A percentile compares a stretch with the other conserved stretches of the same genome.
These are phyloP conservation scores for Singerocomus rubriflavus DNA, from an alignment of 1,284 basidiomycete genomes.

Conservation along the genomic window DNA sequence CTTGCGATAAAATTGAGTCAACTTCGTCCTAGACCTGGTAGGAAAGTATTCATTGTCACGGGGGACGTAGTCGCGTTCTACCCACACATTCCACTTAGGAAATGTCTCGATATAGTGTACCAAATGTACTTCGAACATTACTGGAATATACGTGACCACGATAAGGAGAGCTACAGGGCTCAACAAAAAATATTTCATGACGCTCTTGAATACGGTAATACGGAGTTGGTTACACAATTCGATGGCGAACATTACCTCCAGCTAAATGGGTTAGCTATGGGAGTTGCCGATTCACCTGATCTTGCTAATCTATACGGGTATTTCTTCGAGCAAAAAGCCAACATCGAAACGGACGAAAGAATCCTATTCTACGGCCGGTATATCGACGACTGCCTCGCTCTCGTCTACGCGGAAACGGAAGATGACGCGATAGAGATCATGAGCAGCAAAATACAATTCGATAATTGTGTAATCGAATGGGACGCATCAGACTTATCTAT, in stretches of 20 bases:
- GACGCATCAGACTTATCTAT: too few relatives aligned
- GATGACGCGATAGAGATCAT: too few relatives aligned
- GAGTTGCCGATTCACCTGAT: background rate
- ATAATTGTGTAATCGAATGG: too few relatives aligned
- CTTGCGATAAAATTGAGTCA: conserved; percentile 9
- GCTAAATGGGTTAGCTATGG: background rate
- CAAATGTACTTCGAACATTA: too few relatives aligned
- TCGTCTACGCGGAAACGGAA: background rate
- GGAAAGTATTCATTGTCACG: background rate
- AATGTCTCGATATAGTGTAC: background rate
- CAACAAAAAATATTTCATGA: background rate
- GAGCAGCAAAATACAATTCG: too few relatives aligned
- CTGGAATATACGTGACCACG: too few relatives aligned
- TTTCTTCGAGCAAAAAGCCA: background rate
- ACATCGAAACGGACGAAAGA: fast-evolving
- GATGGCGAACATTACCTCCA: too few relatives aligned
- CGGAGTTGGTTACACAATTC: background rate
- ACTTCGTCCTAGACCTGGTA: fast-evolving
- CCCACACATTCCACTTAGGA: background rate
- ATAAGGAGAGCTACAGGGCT: background rate
- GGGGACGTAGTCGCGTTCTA: conserved; percentile 8
- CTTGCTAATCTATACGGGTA: conserved; percentile 8
- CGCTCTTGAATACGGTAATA: background rate
- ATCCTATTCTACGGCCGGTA: conserved; percentile 5
- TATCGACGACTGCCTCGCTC: background rate